Conservation (phyloP, 2,329 filamentous ascomycete species). For the Dactylellina parvicollis region DNA sequence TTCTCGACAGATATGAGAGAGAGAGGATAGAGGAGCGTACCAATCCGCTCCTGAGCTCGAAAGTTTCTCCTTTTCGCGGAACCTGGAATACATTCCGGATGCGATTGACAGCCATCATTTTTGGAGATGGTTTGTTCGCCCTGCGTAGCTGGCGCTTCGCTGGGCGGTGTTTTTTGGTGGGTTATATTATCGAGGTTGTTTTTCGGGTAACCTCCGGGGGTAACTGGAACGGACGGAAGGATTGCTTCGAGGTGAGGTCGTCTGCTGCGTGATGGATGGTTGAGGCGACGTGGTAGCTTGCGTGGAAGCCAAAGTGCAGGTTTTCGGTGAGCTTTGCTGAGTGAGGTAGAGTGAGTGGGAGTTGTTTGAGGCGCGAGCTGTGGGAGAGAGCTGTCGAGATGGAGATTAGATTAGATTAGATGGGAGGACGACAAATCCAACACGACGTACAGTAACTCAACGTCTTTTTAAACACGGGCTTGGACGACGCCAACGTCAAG, state of each 20-base stretch:
- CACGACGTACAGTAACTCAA: slow-evolving; percentile 30
- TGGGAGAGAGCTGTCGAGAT: neutral
- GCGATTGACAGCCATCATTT: slow-evolving; percentile 89
- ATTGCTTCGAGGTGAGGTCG: no score
- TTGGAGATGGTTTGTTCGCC: slow-evolving; percentile 54
- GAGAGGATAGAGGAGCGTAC: slow-evolving; percentile 60
- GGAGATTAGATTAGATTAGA: slow-evolving; percentile 52
- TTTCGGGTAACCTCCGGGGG: slow-evolving; percentile 16
- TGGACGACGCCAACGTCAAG: no score
- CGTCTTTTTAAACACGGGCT: neutral
- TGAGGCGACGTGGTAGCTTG: slow-evolving; percentile 10
- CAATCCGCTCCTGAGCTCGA: slow-evolving; percentile 92
- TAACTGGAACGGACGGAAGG: no score
- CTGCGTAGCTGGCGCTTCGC: slow-evolving; percentile 32
- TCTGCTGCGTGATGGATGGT: no score
- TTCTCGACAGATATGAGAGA: slow-evolving; percentile 58
- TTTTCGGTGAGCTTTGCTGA: slow-evolving; percentile 1
- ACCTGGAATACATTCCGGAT: slow-evolving; percentile 87
- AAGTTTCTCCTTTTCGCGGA: slow-evolving; percentile 96
- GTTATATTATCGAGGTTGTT: neutral
- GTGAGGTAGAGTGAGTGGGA: neutral
- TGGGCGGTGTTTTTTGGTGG: slow-evolving; percentile 50
- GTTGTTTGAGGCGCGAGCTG: slow-evolving; percentile 30
- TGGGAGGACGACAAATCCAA: slow-evolving; percentile 34
- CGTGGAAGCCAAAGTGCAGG: slow-evolving; percentile 10